Evolutionary conservation across 148 eudicot genomes (phyloP).

Genomic region (Camellia sinensis): DNA sequence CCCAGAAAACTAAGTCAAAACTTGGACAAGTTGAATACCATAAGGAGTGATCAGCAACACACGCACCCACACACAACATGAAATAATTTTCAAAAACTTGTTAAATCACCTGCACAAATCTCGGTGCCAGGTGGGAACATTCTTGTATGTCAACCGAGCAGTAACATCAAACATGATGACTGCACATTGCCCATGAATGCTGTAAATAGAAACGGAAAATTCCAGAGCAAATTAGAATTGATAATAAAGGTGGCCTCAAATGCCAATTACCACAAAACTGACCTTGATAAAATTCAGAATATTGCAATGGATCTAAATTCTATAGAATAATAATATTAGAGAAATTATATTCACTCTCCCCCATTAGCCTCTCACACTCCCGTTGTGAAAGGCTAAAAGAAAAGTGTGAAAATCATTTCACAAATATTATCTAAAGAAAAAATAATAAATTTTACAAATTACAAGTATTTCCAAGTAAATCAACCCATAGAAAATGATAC

Average conservation of each 20-base stretch:
- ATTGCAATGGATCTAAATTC: background rate
- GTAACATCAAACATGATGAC: slow-evolving; percentile 20
- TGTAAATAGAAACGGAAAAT: too few species aligned
- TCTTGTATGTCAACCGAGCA: slow-evolving; percentile 21
- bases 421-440: background rate
- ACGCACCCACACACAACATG: background rate
- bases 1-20: background rate
- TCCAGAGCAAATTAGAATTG: too few species aligned
- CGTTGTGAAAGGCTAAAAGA: too few species aligned
- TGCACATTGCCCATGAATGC: too few species aligned
- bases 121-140: slow-evolving; percentile 22
- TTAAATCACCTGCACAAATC: slow-evolving; percentile 15
- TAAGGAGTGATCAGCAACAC: background rate
- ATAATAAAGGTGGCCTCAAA: background rate
- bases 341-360: too few species aligned
- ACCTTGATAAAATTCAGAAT: background rate
- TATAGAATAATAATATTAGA: too few species aligned
- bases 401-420: too few species aligned
- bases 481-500: background rate
- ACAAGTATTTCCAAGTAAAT: background rate
- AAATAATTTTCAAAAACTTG: background rate
- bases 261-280: background rate
- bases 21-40: background rate
- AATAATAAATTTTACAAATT: background rate
- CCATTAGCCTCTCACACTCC: too few species aligned